Evolutionary conservation across 192 early-diverging fungal genomes (phyloP).

Genomic region (Coemansia sp.): DNA sequence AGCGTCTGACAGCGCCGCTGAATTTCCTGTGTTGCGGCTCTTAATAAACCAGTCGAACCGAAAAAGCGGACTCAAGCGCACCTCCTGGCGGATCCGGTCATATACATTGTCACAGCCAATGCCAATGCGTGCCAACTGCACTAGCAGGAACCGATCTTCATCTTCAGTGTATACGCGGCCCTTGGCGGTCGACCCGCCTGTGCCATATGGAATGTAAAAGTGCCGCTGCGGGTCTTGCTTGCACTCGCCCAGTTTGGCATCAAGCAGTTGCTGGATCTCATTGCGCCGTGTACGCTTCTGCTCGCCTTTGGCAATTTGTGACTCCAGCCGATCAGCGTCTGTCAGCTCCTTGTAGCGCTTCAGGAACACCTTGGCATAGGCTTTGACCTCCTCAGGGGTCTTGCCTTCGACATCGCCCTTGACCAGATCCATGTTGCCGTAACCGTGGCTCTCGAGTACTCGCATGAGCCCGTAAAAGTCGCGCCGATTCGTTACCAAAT

Average conservation of each 20-base stretch:
- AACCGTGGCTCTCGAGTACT: conserved; percentile 82
- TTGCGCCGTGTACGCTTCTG: conserved; percentile 70
- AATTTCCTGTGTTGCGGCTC: conserved; percentile 83
- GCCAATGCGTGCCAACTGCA: conserved; percentile 83
- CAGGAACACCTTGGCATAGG: conserved; percentile 88
- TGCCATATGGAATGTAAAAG: conserved; percentile 83
- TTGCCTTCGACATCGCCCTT: conserved; percentile 90
- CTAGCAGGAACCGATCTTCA: conserved; percentile 94
- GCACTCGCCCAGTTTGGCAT: conserved; percentile 61
- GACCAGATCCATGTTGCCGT: conserved; percentile 71
- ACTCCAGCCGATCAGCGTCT: conserved; percentile 82
- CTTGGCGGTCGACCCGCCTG: conserved; percentile 64
- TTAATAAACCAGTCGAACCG: conserved; percentile 99
- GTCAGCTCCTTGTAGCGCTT: conserved; percentile 80
- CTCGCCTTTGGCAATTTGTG: conserved; percentile 89
- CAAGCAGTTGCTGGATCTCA: conserved; percentile 81
- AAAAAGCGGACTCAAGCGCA: conserved; percentile 79
- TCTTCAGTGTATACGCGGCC: conserved; percentile 90
- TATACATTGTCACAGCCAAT: conserved; percentile 91
- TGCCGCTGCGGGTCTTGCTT: conserved; percentile 83
- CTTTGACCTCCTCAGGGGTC: conserved; percentile 77
- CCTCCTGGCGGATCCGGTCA: conserved; percentile 85
- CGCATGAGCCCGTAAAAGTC: conserved; percentile 87
- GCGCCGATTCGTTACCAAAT: conserved; percentile 80
- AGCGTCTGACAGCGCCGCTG: conserved; percentile 81